phyloP scores from a whole-genome alignment of 208 protist genomes.

The Crithidia bombi region DNA sequence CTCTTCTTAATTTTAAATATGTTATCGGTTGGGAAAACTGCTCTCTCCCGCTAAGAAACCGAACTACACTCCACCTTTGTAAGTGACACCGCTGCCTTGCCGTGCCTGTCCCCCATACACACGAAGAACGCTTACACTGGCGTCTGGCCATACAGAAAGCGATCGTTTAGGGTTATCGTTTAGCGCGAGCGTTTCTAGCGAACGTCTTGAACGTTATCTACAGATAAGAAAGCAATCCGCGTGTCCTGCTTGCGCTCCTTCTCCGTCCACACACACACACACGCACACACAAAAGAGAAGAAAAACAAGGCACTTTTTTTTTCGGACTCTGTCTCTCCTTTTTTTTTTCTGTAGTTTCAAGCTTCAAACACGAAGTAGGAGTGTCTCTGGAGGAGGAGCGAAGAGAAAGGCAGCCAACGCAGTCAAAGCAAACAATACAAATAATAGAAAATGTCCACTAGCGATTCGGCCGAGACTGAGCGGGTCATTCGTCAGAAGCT shows the following conservation, averaged over 20 bases:
- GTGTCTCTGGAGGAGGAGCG: not conserved
- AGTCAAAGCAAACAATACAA: not conserved
- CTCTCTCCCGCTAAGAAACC: too few relatives aligned
- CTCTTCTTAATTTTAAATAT: too few relatives aligned
- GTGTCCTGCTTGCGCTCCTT: not conserved
- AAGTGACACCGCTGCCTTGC: too few relatives aligned
- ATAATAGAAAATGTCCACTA: conserved; percentile 19
- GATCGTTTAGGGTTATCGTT: too few relatives aligned
- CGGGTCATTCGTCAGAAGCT: conserved; percentile 73
- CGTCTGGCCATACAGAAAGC: too few relatives aligned
- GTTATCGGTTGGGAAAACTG: too few relatives aligned
- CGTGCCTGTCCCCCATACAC: too few relatives aligned
- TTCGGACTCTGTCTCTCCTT: not conserved
- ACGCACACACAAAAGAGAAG: not conserved
- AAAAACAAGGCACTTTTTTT: conserved; percentile 5
- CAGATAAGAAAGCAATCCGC: too few relatives aligned
- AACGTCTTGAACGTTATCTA: too few relatives aligned
- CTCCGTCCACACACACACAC: not conserved
- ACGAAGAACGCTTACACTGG: too few relatives aligned
- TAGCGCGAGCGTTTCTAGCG: too few relatives aligned
- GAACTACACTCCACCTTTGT: too few relatives aligned
- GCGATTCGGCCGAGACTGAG: conserved; percentile 47
- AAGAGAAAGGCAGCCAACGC: not conserved
- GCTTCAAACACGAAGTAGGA: not conserved
- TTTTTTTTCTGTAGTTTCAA: conserved; percentile 9